phyloP scores from a whole-genome alignment of 495 filamentous ascomycete genomes.

The Trichoderma erinaceum region DNA sequence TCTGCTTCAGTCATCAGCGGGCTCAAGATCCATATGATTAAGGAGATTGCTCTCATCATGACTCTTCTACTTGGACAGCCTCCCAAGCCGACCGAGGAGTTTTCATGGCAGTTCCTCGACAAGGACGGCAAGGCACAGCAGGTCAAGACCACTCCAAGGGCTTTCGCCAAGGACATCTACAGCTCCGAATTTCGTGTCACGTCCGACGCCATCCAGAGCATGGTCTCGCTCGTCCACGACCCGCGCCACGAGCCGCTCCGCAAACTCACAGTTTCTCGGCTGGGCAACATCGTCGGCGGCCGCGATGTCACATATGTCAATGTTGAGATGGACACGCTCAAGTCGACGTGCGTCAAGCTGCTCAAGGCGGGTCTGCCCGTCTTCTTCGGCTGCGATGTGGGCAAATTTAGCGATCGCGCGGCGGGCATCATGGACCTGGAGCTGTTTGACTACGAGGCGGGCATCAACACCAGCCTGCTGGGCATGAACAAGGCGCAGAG shows the following conservation, averaged over 20 bases:
- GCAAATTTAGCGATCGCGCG: constrained; percentile 60
- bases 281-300: constrained; percentile 74
- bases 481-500: constrained; percentile 68
- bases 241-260: constrained; percentile 65
- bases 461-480: constrained; percentile 62
- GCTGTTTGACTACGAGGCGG: constrained; percentile 68
- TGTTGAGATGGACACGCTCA: constrained; percentile 66
- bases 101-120: constrained; percentile 74
- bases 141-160: constrained; percentile 54
- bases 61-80: constrained; percentile 74
- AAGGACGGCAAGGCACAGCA: constrained; percentile 54
- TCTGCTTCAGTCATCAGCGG: constrained; percentile 18
- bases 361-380: constrained; percentile 67
- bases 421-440: constrained; percentile 72
- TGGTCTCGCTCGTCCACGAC: constrained; percentile 80
- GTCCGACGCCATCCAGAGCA: constrained; percentile 46
- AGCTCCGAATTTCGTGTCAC: constrained; percentile 41
- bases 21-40: constrained; percentile 64
- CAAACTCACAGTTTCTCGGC: constrained; percentile 65
- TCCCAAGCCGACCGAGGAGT: constrained; percentile 56
- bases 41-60: constrained; percentile 70
- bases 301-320: constrained; percentile 72
- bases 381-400: constrained; percentile 86
- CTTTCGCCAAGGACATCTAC: constrained; percentile 58
- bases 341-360: constrained; percentile 67